phyloP scores from a whole-genome alignment of 345 rosid genomes.

The Limnanthes douglasii region DNA sequence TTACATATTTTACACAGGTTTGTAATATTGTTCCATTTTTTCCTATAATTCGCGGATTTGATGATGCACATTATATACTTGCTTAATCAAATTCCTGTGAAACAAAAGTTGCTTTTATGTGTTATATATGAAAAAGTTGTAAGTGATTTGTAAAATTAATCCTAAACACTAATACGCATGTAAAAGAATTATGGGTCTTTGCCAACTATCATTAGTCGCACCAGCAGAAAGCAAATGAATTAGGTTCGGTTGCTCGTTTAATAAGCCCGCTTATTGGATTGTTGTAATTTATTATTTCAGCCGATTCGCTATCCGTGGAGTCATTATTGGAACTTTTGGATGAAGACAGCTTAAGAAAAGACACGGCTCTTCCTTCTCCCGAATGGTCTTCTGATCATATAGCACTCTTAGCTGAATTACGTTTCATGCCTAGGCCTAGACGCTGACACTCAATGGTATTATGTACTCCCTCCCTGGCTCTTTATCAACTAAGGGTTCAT shows the following conservation, averaged over 20 bases:
- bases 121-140: too few species aligned
- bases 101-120: too few species aligned
- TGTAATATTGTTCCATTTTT: background rate
- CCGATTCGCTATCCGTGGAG: slow-evolving; percentile 83
- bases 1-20: slow-evolving; percentile 96
- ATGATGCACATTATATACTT: too few species aligned
- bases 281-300: slow-evolving; percentile 21
- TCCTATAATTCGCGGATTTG: too few species aligned
- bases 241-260: slow-evolving; percentile 3
- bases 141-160: too few species aligned
- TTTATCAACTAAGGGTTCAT: too few species aligned
- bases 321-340: slow-evolving; percentile 95
- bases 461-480: slow-evolving; percentile 16
- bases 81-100: background rate
- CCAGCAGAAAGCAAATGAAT: too few species aligned
- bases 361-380: slow-evolving; percentile 98
- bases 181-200: too few species aligned
- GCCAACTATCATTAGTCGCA: too few species aligned
- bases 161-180: too few species aligned
- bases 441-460: slow-evolving; percentile 45
- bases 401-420: slow-evolving; percentile 92
- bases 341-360: slow-evolving; percentile 95
- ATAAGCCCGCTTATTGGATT: slow-evolving; percentile 5
- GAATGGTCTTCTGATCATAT: slow-evolving; percentile 99
- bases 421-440: slow-evolving; percentile 81